Evolutionary conservation across 768 basidiomycete species (phyloP).

Genomic region (Amanita brunnescens): DNA sequence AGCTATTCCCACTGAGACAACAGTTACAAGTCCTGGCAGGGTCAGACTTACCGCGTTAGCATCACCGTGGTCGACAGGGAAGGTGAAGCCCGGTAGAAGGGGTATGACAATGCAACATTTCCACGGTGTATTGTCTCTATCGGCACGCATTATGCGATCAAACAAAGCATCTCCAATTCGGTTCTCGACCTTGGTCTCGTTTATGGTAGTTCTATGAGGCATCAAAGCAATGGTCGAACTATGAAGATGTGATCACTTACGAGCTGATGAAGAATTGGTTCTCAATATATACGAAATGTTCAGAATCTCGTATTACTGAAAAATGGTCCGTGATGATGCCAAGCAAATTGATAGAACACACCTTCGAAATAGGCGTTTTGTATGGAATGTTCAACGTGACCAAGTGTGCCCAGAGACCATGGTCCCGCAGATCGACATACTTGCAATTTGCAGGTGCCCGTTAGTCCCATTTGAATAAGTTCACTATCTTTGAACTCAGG

Average conservation of each 20-base stretch:
- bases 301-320: conserved; percentile 82
- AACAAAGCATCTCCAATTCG: conserved; percentile 92
- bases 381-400: conserved; percentile 82
- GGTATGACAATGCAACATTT: conserved; percentile 91
- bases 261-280: conserved; percentile 90
- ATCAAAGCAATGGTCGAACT: background rate
- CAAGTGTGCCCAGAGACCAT: conserved; percentile 92
- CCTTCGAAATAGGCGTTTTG: conserved; percentile 93
- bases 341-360: conserved; percentile 18
- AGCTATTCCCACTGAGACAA: conserved; percentile 36
- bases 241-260: conserved; percentile 32
- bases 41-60: conserved; percentile 69
- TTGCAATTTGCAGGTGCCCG: conserved; percentile 95
- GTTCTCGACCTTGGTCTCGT: conserved; percentile 85
- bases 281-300: conserved; percentile 98
- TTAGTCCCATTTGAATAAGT: conserved; percentile 69
- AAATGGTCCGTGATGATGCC: background rate
- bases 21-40: background rate
- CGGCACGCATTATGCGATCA: conserved; percentile 81
- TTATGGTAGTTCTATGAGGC: conserved; percentile 59
- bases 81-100: conserved; percentile 86
- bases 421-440: conserved; percentile 93
- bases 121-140: conserved; percentile 76
- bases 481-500: conserved; percentile 85
- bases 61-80: conserved; percentile 86